Evolutionary conservation across 1,139 yeast genomes (phyloP).

Genomic region (Hyphopichia pseudoburtonii): DNA sequence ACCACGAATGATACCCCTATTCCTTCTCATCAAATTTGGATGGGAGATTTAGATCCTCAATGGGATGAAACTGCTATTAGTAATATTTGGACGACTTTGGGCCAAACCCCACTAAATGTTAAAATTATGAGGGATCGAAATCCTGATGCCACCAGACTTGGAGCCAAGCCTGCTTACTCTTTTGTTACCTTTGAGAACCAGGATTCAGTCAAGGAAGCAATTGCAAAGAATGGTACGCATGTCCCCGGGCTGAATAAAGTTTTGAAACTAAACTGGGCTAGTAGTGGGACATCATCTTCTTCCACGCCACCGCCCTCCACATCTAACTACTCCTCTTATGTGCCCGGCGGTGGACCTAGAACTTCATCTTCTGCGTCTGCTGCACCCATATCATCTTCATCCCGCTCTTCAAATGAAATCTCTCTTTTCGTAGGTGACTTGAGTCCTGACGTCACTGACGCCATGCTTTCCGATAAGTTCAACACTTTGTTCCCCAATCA

Average conservation of each 20-base stretch:
- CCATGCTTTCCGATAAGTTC: slow-evolving; percentile 64
- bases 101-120: slow-evolving; percentile 36
- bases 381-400: neutral
- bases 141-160: slow-evolving; percentile 10
- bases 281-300: slow-evolving; percentile 16
- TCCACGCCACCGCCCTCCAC: neutral
- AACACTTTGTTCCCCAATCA: slow-evolving; percentile 66
- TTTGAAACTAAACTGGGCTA: slow-evolving; percentile 85
- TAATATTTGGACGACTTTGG: slow-evolving; percentile 59
- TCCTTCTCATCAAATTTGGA: slow-evolving; percentile 61
- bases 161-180: slow-evolving; percentile 56
- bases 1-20: too few relatives aligned
- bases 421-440: slow-evolving; percentile 88
- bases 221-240: slow-evolving; percentile 64
- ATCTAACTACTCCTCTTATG: neutral
- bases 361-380: slow-evolving; percentile 1
- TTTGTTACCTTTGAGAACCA: slow-evolving; percentile 77
- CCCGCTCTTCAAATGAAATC: slow-evolving; percentile 14
- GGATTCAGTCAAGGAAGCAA: slow-evolving; percentile 69
- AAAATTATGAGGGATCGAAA: slow-evolving; percentile 40
- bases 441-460: slow-evolving; percentile 74
- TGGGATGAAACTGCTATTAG: slow-evolving; percentile 75
- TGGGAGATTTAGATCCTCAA: slow-evolving; percentile 91
- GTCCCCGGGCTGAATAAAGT: slow-evolving; percentile 59
- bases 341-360: neutral